These are phyloP conservation scores for Phialemonium atrogriseum DNA, from an alignment of 2,329 filamentous ascomycete genomes.

Conservation along the genomic window DNA sequence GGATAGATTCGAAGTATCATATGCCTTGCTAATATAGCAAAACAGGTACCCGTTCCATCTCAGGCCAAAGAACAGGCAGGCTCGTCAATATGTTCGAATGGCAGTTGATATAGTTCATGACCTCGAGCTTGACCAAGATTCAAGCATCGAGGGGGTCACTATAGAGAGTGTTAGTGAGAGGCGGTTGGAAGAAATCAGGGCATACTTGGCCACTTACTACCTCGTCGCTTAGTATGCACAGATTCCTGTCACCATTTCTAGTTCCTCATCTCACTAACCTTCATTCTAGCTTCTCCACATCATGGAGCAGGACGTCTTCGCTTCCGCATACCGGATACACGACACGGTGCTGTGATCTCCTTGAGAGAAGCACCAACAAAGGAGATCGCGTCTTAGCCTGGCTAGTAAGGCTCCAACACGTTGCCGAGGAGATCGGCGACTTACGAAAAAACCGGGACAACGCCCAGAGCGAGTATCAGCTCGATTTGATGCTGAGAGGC, in stretches of 20 bases:
- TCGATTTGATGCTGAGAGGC: constrained; percentile 35
- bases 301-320: constrained; percentile 26
- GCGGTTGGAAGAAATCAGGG: constrained; percentile 33
- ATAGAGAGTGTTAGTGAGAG: constrained; percentile 13
- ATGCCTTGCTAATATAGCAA: too few relatives aligned
- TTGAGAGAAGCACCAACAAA: constrained; percentile 27
- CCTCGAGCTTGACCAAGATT: constrained; percentile 37
- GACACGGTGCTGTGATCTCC: constrained; percentile 32
- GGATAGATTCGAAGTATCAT: too few relatives aligned
- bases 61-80: constrained; percentile 40
- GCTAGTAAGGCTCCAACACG: constrained; percentile 32
- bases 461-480: constrained; percentile 29
- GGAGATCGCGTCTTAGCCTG: constrained; percentile 35
- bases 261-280: constrained; percentile 8
- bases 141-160: constrained; percentile 11
- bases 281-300: constrained; percentile 24
- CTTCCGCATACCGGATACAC: constrained; percentile 34
- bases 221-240: constrained; percentile 30
- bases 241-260: too few relatives aligned
- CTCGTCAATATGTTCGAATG: constrained; percentile 44
- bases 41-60: constrained; percentile 48
- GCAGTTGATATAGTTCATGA: constrained; percentile 40
- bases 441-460: constrained; percentile 18
- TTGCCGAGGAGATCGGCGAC: constrained; percentile 28
- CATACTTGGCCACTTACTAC: constrained; percentile 38